Evolutionary conservation across 2,329 filamentous ascomycete species (phyloP).

Genomic region (Metarhizium rileyi): DNA sequence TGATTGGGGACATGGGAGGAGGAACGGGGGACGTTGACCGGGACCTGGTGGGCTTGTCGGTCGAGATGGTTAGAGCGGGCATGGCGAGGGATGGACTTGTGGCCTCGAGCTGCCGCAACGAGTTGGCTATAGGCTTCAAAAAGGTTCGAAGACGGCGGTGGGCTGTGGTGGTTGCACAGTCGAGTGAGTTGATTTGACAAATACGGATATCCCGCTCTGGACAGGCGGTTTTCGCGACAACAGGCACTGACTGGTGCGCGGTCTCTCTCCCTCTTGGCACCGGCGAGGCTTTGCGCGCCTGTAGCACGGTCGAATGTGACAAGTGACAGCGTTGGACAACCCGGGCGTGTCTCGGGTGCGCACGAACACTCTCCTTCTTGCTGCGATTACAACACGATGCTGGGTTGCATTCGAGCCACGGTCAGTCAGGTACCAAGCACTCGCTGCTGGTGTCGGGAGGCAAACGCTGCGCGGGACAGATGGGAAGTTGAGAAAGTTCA

Average conservation of each 20-base stretch:
- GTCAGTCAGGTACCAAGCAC: background rate
- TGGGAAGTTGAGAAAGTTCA: background rate
- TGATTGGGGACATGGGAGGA: slow-evolving; percentile 46
- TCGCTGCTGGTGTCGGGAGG: background rate
- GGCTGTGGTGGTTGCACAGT: too few relatives aligned
- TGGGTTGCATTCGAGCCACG: background rate
- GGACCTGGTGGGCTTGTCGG: slow-evolving; percentile 16
- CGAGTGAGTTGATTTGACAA: too few relatives aligned
- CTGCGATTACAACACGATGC: too few relatives aligned
- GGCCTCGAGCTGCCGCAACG: background rate
- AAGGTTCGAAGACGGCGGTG: background rate
- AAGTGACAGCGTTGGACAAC: too few relatives aligned
- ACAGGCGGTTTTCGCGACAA: too few relatives aligned
- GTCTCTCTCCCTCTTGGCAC: too few relatives aligned
- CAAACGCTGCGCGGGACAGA: background rate
- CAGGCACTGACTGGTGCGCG: too few relatives aligned
- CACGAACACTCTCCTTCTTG: background rate
- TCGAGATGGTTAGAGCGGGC: slow-evolving; percentile 23
- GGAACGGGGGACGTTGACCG: slow-evolving; percentile 35
- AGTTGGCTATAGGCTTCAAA: background rate
- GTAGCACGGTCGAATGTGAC: too few relatives aligned
- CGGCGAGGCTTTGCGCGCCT: too few relatives aligned
- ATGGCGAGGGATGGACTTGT: slow-evolving; percentile 9
- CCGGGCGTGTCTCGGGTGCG: too few relatives aligned
- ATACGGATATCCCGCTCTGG: too few relatives aligned